Base-by-base conservation (phyloP, 208 protist genomes). In the Trypanosomatidae sp. region DNA sequence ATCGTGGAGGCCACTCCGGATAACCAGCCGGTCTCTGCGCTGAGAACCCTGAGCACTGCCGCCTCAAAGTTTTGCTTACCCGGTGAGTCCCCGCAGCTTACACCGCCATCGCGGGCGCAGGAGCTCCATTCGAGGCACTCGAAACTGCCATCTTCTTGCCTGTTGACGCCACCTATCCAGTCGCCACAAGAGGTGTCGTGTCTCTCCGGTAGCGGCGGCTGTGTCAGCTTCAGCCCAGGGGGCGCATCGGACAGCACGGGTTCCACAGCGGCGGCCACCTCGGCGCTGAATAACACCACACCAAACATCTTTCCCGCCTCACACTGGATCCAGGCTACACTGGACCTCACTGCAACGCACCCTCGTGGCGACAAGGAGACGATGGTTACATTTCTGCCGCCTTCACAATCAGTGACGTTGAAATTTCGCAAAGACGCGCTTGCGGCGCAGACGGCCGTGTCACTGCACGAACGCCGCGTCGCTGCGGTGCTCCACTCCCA, bases 381-480 rank as follows among this genome's bases (percentile, higher is more conserved):
- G 43, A 9, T 13, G 43, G 4, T 15, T 41, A 33, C 25, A 36
- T 22, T 46, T 17, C 10, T 15, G 46, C 25, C 5, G 46, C 17
- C 28, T 50, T 19, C 28, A n/a, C 36, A 46, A n/a, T 28, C 28
- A 19, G 41, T 3, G 62, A 5, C 22, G 41, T 8, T 15, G 39
- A 28, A 5, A 41, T 3, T 10, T 25, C 39, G 41, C 41, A 68
- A 36, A 15, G 28, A 43, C 44, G 4, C 8, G 46, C 6, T 25
- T 8, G 28, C 60, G 25, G 25, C 52, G 12, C 69, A 73, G 68
- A 36, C 52, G 6, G 75, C 75, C 12, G 73, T 80, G 58, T 76
- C 66, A 22, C 83, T 85, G 41, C 79, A 88, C 64, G 83, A 81
- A 68, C 73, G 74, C 8, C 83, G 75, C 50, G 69, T 85, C 17